Evolutionary conservation across 2,329 filamentous ascomycete species (phyloP), one percentile per base, ranked within the genome.

Genomic region (Diaporthe vaccinii): DNA sequence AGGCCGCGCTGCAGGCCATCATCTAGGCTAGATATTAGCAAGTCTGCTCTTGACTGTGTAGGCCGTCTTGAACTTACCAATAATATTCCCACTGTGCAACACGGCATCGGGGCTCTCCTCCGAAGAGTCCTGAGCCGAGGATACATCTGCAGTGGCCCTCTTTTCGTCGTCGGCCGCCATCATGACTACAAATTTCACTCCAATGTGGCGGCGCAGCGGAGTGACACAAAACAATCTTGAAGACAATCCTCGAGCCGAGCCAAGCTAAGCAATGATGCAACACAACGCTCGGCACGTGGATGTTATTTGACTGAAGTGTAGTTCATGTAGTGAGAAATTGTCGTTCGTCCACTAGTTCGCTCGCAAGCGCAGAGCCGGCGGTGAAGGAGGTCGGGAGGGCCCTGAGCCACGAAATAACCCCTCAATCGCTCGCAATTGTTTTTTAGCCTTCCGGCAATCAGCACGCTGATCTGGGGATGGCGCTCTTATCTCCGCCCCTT

Each of bases 1-100:
- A 75, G 73, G n/a, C 73, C 73, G 28, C 73, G 46, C 68, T 75
- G 73, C 22, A 75, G 68, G n/a, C 73, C 73, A 58, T 75, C 73
- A 31, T 75, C 73, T 74, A 22, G 3, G 20, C n/a, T 28, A 14
- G 10, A 17, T 15, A 59, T 74, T 22, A 71, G 67, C 25, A 14
- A 39, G 15, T 31, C 22, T 34, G 22, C 20, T 10, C 25, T 14
- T 25, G 8, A 14, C 14, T n/a, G 39, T 20, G 14, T 15, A 25
- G 4, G 15, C n/a, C 4, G 39, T 20, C 7, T 25, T 34, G 1
- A 28, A 49, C 34, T 44, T 44, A 71, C 73, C 73, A 9, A 75
- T 20, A 15, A 75, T 17, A 31, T 75, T 75, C n/a, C 73, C 73
- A 55, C 71, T 72, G 17, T 75, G 36, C 67, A 72, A 25, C 4